phyloP scores from a whole-genome alignment of 2,329 filamentous ascomycete species.

The Penicillium sp. region DNA sequence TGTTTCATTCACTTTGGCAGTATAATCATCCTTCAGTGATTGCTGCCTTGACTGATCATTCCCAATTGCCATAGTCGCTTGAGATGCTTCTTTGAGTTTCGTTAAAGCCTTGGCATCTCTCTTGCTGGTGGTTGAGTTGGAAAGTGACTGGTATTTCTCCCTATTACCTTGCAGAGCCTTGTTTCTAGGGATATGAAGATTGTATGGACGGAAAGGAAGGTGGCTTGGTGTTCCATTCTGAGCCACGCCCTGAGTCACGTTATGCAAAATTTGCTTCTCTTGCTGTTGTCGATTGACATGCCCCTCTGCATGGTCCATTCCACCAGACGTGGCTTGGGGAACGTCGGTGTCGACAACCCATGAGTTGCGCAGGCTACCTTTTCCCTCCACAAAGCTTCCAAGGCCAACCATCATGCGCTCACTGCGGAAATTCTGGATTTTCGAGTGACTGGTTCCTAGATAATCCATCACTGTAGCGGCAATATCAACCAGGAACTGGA shows the following conservation, averaged over 20 bases:
- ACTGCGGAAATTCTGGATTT: constrained; percentile 47
- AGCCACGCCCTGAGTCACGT: neutral
- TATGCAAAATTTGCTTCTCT: constrained; percentile 11
- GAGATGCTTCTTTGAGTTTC: neutral
- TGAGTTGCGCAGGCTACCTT: constrained; percentile 25
- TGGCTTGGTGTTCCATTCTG: neutral
- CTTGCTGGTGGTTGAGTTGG: neutral
- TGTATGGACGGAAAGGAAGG: constrained; percentile 5
- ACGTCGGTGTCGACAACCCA: constrained; percentile 11
- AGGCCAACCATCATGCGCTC: constrained; percentile 58
- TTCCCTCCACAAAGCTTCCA: constrained; percentile 51
- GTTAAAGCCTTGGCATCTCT: neutral
- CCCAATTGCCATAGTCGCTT: neutral
- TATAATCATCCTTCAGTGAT: constrained; percentile 8
- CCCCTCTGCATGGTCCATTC: constrained; percentile 1
- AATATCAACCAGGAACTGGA: constrained; percentile 47
- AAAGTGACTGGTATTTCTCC: neutral
- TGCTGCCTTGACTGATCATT: neutral
- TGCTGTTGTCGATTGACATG: constrained; percentile 16
- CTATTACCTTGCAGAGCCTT: neutral
- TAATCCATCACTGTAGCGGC: constrained; percentile 57
- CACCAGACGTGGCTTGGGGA: neutral
- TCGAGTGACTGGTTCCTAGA: constrained; percentile 54
- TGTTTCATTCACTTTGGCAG: constrained; percentile 20
- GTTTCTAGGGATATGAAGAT: neutral